Percentiles rank a stretch among this genome's conserved stretches.
Evolutionary conservation across 352 stramenopile species (phyloP).

Genomic region (Phytopythium kandeliae): DNA sequence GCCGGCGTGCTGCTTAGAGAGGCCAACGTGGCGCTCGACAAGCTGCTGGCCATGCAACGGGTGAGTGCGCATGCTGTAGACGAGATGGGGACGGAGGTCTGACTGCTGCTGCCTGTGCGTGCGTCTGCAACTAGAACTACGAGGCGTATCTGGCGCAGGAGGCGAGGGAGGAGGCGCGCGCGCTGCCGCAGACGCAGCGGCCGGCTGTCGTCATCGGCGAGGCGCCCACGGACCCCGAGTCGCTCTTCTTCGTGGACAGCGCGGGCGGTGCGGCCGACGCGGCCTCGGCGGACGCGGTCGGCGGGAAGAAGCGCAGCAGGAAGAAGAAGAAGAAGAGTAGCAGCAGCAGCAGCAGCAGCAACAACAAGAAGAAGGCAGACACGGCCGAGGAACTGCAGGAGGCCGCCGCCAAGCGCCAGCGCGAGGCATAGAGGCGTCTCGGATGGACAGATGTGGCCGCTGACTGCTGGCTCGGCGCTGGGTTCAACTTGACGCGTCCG

Average conservation of each 20-base stretch:
- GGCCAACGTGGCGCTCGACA: conserved; percentile 27
- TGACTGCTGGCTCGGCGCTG: no score
- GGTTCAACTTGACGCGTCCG: no score
- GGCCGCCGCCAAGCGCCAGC: not conserved
- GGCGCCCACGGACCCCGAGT: not conserved
- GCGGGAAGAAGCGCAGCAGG: not conserved
- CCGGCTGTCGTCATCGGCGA: conserved; percentile 1
- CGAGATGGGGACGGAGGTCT: no score
- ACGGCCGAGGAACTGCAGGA: not conserved
- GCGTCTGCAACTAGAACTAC: conserved; percentile 32
- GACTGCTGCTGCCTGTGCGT: no score
- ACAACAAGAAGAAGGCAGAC: not conserved
- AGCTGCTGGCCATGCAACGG: conserved; percentile 36
- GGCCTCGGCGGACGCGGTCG: not conserved
- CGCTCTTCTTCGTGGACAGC: conserved; percentile 60
- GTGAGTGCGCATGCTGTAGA: conserved; percentile 14
- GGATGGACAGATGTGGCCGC: not conserved
- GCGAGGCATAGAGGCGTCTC: not conserved
- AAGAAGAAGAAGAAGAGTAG: not conserved
- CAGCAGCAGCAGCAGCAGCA: not conserved
- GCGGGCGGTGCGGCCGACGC: conserved; percentile 20
- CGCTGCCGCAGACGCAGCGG: conserved; percentile 5
- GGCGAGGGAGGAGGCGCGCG: conserved; percentile 16
- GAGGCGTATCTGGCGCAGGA: conserved; percentile 23
- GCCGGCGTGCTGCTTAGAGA: conserved; percentile 44